phyloP scores from a whole-genome alignment of 768 basidiomycete genomes.

The Leccinum subgranulosum region DNA sequence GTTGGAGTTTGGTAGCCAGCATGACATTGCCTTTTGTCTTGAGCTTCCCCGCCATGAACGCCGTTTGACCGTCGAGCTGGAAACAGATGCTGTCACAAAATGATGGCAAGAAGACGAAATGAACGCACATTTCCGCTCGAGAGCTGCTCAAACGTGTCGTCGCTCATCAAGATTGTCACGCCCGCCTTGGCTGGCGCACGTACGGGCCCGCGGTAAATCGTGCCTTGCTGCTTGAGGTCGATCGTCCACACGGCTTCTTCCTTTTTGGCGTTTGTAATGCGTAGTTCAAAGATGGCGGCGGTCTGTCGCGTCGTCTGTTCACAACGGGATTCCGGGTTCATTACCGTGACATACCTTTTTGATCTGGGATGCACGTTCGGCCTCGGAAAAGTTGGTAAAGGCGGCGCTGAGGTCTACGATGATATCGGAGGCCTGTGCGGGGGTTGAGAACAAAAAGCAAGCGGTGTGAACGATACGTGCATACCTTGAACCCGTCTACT shows the following conservation, averaged over 20 bases:
- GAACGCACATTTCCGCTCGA: constrained; percentile 64
- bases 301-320: constrained; percentile 48
- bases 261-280: constrained; percentile 69
- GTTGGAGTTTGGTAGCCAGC: constrained; percentile 89
- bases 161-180: constrained; percentile 75
- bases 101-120: background rate
- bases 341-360: constrained; percentile 52
- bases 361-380: constrained; percentile 64
- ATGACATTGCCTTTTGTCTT: constrained; percentile 93
- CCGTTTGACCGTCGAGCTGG: constrained; percentile 87
- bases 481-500: constrained; percentile 70
- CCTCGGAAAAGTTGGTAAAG: constrained; percentile 52
- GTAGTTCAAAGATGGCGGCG: constrained; percentile 85
- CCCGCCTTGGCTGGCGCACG: constrained; percentile 61
- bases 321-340: no score
- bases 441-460: background rate
- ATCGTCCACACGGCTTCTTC: constrained; percentile 84
- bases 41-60: constrained; percentile 93
- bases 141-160: constrained; percentile 71
- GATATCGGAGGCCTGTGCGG: constrained; percentile 63
- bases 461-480: background rate
- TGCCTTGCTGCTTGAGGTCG: constrained; percentile 84
- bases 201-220: constrained; percentile 65
- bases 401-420: constrained; percentile 49
- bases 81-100: background rate